Evolutionary conservation across 2,329 filamentous ascomycete genomes (phyloP).

Genomic region (Penicillium sp.): DNA sequence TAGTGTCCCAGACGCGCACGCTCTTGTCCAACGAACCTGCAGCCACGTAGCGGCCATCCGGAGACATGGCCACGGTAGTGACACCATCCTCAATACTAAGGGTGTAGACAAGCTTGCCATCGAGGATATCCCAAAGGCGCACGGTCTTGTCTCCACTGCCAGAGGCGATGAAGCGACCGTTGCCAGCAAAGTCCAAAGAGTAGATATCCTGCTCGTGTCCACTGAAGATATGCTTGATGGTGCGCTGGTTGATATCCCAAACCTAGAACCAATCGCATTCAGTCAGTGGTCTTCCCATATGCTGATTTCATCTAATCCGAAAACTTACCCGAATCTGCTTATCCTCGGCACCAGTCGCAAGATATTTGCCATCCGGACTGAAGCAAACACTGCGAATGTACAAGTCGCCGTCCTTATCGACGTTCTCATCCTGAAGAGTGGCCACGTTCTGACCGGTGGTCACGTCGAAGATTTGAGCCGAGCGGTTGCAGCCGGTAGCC

Average conservation of each 20-base stretch:
- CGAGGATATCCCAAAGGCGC: conserved; percentile 92
- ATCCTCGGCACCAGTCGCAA: conserved; percentile 95
- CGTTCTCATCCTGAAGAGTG: conserved; percentile 82
- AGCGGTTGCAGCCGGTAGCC: conserved; percentile 94
- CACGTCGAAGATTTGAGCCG: conserved; percentile 99
- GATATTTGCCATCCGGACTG: conserved; percentile 89
- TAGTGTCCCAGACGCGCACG: conserved; percentile 93
- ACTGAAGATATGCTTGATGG: conserved; percentile 89
- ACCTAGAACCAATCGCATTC: conserved; percentile 57
- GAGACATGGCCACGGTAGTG: conserved; percentile 95
- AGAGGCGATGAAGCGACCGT: conserved; percentile 90
- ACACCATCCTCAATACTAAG: conserved; percentile 95
- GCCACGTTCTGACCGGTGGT: conserved; percentile 81
- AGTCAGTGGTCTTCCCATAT: conserved; percentile 6
- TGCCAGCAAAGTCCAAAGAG: conserved; percentile 89
- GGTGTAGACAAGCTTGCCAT: conserved; percentile 75
- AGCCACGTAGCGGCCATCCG: conserved; percentile 89
- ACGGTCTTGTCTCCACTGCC: conserved; percentile 94
- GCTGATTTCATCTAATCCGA: background rate
- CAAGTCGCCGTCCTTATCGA: conserved; percentile 84
- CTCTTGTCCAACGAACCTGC: conserved; percentile 97
- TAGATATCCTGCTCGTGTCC: conserved; percentile 99
- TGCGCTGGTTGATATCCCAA: conserved; percentile 84
- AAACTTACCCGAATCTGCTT: conserved; percentile 83
- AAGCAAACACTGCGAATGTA: conserved; percentile 99